A percentile compares a stretch with the other conserved stretches of the same genome.
Evolutionary conservation across 345 rosid species (phyloP).

Genomic region (Salix suchowensis): DNA sequence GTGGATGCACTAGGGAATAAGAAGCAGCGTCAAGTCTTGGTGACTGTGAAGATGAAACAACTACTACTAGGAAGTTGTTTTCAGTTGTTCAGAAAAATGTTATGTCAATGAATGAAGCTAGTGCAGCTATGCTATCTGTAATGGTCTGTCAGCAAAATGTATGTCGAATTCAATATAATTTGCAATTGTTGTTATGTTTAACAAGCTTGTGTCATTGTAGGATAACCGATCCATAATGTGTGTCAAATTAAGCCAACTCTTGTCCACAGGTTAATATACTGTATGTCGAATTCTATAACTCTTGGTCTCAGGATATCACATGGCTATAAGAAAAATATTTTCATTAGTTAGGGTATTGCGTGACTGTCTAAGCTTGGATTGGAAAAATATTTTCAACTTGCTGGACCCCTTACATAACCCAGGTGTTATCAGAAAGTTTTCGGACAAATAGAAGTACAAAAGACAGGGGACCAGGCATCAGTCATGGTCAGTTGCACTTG

Average conservation of each 20-base stretch:
- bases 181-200: not conserved
- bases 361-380: too few relatives aligned
- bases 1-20: conserved; percentile 25
- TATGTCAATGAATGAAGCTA: not conserved
- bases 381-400: not conserved
- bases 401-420: not conserved
- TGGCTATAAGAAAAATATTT: not conserved
- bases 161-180: not conserved
- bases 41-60: not conserved
- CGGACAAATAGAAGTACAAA: not conserved
- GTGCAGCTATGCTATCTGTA: not conserved
- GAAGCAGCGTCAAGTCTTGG: not conserved
- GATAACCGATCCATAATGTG: too few relatives aligned
- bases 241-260: too few relatives aligned
- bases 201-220: too few relatives aligned
- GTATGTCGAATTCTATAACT: not conserved
- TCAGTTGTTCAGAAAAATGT: not conserved
- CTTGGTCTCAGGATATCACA: not conserved
- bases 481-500: not conserved
- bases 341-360: too few relatives aligned
- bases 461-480: not conserved
- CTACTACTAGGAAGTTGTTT: not conserved
- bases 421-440: not conserved
- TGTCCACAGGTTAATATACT: not conserved
- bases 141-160: not conserved